Percentiles rank a stretch among this genome's conserved stretches.
phyloP scores from a whole-genome alignment of 352 stramenopile species.

The Phytophthora pseudosyringae region DNA sequence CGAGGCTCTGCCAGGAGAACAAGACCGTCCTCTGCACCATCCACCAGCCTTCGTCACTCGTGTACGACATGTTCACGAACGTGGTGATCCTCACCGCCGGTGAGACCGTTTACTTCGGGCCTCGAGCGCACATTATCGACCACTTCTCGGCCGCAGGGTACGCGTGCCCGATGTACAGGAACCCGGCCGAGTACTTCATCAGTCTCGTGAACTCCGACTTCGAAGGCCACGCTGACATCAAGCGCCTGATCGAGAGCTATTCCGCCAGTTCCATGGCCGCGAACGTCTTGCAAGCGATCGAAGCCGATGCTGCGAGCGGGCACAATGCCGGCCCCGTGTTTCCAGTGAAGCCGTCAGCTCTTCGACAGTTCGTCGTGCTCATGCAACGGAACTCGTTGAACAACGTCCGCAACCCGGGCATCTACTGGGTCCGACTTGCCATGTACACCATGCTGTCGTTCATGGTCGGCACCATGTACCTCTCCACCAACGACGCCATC shows the following conservation, averaged over 20 bases:
- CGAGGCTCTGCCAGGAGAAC: slow-evolving; percentile 49
- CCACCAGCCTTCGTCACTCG: slow-evolving; percentile 76
- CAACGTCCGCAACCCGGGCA: slow-evolving; percentile 68
- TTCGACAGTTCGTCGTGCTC: slow-evolving; percentile 49
- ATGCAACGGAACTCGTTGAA: slow-evolving; percentile 60
- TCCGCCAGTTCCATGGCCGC: slow-evolving; percentile 21
- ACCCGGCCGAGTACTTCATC: slow-evolving; percentile 69
- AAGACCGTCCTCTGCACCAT: slow-evolving; percentile 90
- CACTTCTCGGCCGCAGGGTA: slow-evolving; percentile 58
- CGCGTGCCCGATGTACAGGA: slow-evolving; percentile 61
- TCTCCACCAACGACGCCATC: slow-evolving; percentile 49
- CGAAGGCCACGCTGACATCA: slow-evolving; percentile 31
- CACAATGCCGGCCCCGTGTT: slow-evolving; percentile 25
- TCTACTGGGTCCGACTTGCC: slow-evolving; percentile 72
- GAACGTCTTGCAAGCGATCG: slow-evolving; percentile 22
- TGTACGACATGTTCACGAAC: slow-evolving; percentile 73
- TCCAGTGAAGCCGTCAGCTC: slow-evolving; percentile 31
- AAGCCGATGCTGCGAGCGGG: background rate
- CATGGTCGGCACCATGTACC: slow-evolving; percentile 77
- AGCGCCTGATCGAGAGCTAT: slow-evolving; percentile 24
- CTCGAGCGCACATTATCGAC: slow-evolving; percentile 54
- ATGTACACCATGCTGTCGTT: slow-evolving; percentile 73
- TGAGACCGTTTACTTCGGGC: slow-evolving; percentile 90
- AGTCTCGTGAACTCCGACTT: slow-evolving; percentile 70
- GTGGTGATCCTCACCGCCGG: slow-evolving; percentile 69